Percentiles rank a stretch among this genome's conserved stretches.
These are phyloP conservation scores for Pseudomonodictys pantanalensis DNA, from an alignment of 495 filamentous ascomycete species.

Conservation along the genomic window DNA sequence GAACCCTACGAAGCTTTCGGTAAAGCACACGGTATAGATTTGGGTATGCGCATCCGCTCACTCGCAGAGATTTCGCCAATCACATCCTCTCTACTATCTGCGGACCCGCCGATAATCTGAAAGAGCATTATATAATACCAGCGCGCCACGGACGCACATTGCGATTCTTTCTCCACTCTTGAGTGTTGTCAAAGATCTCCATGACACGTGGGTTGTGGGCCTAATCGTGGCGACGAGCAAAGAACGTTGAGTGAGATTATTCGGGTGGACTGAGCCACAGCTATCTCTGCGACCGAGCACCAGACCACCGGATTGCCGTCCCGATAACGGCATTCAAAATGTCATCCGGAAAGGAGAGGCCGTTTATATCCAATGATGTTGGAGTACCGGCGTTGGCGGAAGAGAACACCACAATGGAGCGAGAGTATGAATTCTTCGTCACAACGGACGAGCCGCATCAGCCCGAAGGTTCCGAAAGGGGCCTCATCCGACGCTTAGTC, in stretches of 20 bases:
- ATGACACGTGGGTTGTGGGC: neutral
- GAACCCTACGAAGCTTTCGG: neutral
- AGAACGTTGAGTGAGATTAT: neutral
- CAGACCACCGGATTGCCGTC: neutral
- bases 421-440: constrained; percentile 29
- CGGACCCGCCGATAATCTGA: constrained; percentile 7
- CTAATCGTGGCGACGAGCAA: neutral
- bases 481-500: constrained; percentile 27
- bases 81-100: neutral
- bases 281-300: neutral
- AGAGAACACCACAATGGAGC: constrained; percentile 6
- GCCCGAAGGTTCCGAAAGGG: constrained; percentile 13
- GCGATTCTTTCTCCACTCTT: neutral
- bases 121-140: constrained; percentile 4
- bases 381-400: neutral
- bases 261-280: neutral
- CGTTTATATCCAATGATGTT: too few relatives aligned
- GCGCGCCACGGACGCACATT: neutral
- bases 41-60: neutral
- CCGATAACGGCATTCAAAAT: too few relatives aligned
- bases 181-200: neutral
- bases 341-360: too few relatives aligned
- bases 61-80: neutral
- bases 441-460: constrained; percentile 25
- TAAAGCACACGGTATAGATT: constrained; percentile 9